Conservation (phyloP, 2,329 filamentous ascomycete species). For the Cyphellophora europaea region DNA sequence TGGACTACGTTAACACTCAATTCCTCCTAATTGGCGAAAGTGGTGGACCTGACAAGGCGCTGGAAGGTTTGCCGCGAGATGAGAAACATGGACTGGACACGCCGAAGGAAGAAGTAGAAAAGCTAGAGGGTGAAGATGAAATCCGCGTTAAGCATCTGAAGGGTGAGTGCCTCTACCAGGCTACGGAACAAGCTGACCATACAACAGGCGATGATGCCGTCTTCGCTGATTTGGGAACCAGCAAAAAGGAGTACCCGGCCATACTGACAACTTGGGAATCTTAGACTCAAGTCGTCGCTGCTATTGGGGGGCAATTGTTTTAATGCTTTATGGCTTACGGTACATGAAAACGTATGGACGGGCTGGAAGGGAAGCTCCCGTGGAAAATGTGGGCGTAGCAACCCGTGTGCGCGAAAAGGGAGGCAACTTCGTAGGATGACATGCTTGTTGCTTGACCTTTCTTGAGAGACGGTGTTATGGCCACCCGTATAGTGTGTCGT, state of each 20-base stretch:
- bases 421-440: too few species aligned
- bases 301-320: too few species aligned
- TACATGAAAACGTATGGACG: constrained; percentile 3
- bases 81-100: constrained; percentile 44
- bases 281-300: too few species aligned
- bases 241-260: constrained; percentile 55
- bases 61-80: constrained; percentile 46
- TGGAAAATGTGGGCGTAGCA: too few species aligned
- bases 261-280: constrained; percentile 52
- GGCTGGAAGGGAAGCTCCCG: background rate
- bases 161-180: constrained; percentile 27
- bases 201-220: constrained; percentile 47
- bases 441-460: too few species aligned
- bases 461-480: too few species aligned
- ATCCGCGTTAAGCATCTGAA: constrained; percentile 52
- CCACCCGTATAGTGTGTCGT: too few species aligned
- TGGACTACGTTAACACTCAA: constrained; percentile 67
- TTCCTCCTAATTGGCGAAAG: constrained; percentile 65
- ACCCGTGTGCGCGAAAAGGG: too few species aligned
- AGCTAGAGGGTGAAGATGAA: constrained; percentile 66
- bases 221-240: constrained; percentile 49
- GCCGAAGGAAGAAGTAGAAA: constrained; percentile 59
- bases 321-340: too few species aligned
- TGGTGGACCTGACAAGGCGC: constrained; percentile 39
- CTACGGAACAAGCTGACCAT: constrained; percentile 2